These are phyloP conservation scores for Apiospora kogelbergensis DNA, from an alignment of 2,329 filamentous ascomycete genomes.

Conservation along the genomic window DNA sequence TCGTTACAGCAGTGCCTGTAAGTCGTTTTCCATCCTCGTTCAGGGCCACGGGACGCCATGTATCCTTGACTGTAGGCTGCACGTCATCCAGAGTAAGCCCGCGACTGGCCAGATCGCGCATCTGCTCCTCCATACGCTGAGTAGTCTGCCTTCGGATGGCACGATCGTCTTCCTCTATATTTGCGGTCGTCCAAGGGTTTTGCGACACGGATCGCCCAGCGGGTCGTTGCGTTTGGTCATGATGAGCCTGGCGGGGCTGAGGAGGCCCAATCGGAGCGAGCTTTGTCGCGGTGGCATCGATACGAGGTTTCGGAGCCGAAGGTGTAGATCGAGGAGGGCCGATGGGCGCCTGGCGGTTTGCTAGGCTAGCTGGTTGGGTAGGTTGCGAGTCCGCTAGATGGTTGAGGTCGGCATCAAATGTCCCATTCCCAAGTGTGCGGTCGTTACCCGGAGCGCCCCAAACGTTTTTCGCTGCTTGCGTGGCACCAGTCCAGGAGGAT, in stretches of 20 bases:
- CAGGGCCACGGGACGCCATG: constrained; percentile 48
- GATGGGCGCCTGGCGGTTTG: constrained; percentile 45
- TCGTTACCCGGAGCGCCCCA: constrained; percentile 76
- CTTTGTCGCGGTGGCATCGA: constrained; percentile 21
- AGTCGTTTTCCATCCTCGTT: constrained; percentile 36
- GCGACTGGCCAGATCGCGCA: constrained; percentile 44
- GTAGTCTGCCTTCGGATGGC: constrained; percentile 39
- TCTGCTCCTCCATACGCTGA: constrained; percentile 40
- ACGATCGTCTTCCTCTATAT: constrained; percentile 40
- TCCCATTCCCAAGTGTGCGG: constrained; percentile 74
- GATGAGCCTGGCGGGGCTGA: constrained; percentile 5
- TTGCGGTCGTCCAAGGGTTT: constrained; percentile 26
- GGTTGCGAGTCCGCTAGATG: constrained; percentile 43
- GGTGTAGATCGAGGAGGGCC: constrained; percentile 32
- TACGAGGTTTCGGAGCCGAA: constrained; percentile 19
- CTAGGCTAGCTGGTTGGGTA: constrained; percentile 31
- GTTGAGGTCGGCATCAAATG: constrained; percentile 65
- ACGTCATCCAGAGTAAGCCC: constrained; percentile 44
- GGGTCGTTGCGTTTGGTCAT: constrained; percentile 12
- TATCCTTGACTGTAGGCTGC: constrained; percentile 52
- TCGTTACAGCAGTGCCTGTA: constrained; percentile 24
- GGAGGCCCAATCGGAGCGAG: constrained; percentile 32
- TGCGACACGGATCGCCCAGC: constrained; percentile 8
- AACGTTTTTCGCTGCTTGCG: constrained; percentile 57
- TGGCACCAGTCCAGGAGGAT: constrained; percentile 47